phyloP scores from a whole-genome alignment of 495 filamentous ascomycete genomes.

The Wilcoxina mikolae region DNA sequence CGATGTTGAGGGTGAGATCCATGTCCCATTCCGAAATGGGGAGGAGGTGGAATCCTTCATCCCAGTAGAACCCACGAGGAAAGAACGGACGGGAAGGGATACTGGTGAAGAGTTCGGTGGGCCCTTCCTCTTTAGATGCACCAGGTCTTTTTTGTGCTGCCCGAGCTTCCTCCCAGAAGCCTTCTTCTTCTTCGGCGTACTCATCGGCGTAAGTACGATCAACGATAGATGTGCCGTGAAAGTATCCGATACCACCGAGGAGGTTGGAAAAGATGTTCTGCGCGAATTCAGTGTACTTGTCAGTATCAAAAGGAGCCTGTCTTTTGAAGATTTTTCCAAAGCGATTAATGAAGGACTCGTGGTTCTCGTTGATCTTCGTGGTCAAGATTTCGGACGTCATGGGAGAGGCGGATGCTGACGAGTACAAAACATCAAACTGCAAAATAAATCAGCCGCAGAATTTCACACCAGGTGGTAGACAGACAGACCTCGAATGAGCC shows the following conservation, averaged over 20 bases:
- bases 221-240: slow-evolving; percentile 70
- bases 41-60: slow-evolving; percentile 91
- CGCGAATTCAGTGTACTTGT: slow-evolving; percentile 64
- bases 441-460: neutral
- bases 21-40: slow-evolving; percentile 88
- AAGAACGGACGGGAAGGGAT: slow-evolving; percentile 94
- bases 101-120: slow-evolving; percentile 79
- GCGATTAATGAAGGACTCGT: slow-evolving; percentile 53
- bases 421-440: slow-evolving; percentile 83
- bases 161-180: slow-evolving; percentile 86
- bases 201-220: slow-evolving; percentile 81
- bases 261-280: slow-evolving; percentile 88
- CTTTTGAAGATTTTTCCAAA: slow-evolving; percentile 62
- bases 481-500: slow-evolving; percentile 59
- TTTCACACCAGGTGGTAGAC: neutral
- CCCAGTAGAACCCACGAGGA: slow-evolving; percentile 91
- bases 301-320: slow-evolving; percentile 56
- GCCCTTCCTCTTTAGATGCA: slow-evolving; percentile 54
- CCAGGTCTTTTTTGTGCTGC: slow-evolving; percentile 31
- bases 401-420: slow-evolving; percentile 54
- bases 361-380: slow-evolving; percentile 48
- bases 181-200: slow-evolving; percentile 92
- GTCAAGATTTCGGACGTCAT: slow-evolving; percentile 54
- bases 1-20: slow-evolving; percentile 78
- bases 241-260: slow-evolving; percentile 88